Evolutionary conservation across 331 rosid species (phyloP), one percentile per base, ranked within the genome.

Genomic region (Saraca asoca): DNA sequence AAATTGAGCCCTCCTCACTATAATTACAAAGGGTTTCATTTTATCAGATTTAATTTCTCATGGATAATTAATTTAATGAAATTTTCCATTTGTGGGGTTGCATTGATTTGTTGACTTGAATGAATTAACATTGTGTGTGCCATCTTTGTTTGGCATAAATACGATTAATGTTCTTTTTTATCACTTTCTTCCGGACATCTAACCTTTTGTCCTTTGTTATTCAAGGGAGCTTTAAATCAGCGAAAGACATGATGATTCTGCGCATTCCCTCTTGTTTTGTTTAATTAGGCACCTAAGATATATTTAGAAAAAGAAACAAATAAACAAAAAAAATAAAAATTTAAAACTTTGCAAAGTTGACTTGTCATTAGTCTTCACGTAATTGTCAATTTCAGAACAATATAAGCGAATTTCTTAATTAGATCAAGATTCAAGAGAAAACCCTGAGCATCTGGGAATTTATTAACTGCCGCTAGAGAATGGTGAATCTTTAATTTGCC

Each of bases 141-240:
- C 20, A 19, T 68, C 49, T 45, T 51, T 71, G 65, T 43, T 64
- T 42, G 55, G 20, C 60, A 58, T 35, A 46, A 57, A 70, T 3
- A 62, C 33, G 5, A 65, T 59, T 51, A 15, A 51, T 75, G 56
- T 66, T 55, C 15, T 3, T 49, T 66, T 53, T 66, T 59, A 59
- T 65, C 39, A 33, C 37, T 60, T 71, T 76, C 58, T 70, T 48
- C 64, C 58, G 57, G 53, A 46, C 76, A 74, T 59, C 60, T 66
- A 31, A 62, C 38, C 34, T 78, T 74, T 74, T 72, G 84, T 72
- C 78, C 70, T 68, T 58, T 69, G 68, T 20, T 68, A 63, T 66
- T n/a, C 65, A 53, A 54, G 72, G 58, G 51, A 69, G 51, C 64
- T 50, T 58, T 48, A 72, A 15, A 80, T 58, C 85, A 51, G 66